Evolutionary conservation across 768 basidiomycete genomes (phyloP), one percentile per base, ranked within the genome.

Genomic region (Leucocoprinus sp.): DNA sequence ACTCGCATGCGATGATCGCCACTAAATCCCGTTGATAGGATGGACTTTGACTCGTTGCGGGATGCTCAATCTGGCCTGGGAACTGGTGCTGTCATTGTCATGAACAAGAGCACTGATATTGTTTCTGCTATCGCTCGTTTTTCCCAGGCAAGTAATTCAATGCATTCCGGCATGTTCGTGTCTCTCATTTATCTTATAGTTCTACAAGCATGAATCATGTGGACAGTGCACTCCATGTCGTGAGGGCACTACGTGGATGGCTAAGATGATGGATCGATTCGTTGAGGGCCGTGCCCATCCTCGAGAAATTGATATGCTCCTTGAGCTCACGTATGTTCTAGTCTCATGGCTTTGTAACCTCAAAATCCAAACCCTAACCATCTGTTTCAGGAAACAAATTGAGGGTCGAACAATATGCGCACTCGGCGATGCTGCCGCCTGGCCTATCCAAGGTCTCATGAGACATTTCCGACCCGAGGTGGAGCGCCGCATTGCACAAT

Each of bases 191-290:
- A 18, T 7, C 21, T 8, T 90, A 29, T 77, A 85, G 79, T 97
- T 98, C 71, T 97, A 97, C 74, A 95, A 96, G 65, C 95, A 97
- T 67, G 95, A 98, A 61, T 95, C 92, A 1, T 98, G 93, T 55
- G 93, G 95, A 11, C 95, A 98, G 61, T 97, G 93, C 57, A 93
- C 92, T 8, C 92, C 93, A 3, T 95, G 92, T 62, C 70, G 90
- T 52, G 88, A 93, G 58, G 92, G 93, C 28, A 98, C 95, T 2
- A 96, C 92, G 0, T 98, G 95, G 95, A 91, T 99, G 88, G 90
- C 86, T 80, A 95, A 97, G 66, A 97, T 98, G 92, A 99, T 99
- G 95, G 78, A 91, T 61, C 83, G 95, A 37, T 80, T 99, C 72
- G 90, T 87, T 14, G 86, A 89, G 58, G 95, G 95, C 2, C 78